phyloP scores from a whole-genome alignment of 257 asterid genomes.

The Jacaranda mimosifolia region DNA sequence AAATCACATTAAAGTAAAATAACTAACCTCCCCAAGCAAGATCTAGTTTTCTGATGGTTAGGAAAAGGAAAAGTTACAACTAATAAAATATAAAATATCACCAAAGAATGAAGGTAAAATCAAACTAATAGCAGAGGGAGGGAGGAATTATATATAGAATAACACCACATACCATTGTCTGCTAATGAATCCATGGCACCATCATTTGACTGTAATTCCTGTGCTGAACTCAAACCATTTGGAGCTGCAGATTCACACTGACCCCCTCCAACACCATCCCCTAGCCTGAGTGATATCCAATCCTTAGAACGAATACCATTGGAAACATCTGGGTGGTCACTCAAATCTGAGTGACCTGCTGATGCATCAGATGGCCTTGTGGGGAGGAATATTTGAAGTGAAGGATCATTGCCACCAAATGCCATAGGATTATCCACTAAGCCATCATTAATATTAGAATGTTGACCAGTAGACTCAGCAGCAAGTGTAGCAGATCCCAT shows the following conservation, averaged over 20 bases:
- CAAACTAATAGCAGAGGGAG: not conserved
- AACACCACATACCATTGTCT: slow-evolving; percentile 58
- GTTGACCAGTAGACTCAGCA: slow-evolving; percentile 55
- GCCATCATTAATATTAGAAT: slow-evolving; percentile 57
- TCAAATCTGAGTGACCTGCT: slow-evolving; percentile 56
- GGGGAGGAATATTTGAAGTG: slow-evolving; percentile 94
- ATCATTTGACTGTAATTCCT: slow-evolving; percentile 58
- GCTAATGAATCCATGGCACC: slow-evolving; percentile 65
- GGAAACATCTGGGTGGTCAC: slow-evolving; percentile 65
- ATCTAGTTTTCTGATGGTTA: too few species aligned
- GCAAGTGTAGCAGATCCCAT: slow-evolving; percentile 64
- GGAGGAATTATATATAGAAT: not conserved
- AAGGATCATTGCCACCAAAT: slow-evolving; percentile 75
- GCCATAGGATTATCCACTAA: slow-evolving; percentile 80
- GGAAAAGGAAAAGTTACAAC: too few species aligned
- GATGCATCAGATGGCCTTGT: slow-evolving; percentile 78
- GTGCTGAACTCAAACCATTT: slow-evolving; percentile 57
- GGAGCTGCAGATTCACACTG: slow-evolving; percentile 53
- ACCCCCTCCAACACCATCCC: slow-evolving; percentile 65
- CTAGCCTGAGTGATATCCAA: slow-evolving; percentile 91
- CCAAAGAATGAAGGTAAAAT: not conserved
- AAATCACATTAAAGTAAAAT: slow-evolving; percentile 22
- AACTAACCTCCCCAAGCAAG: slow-evolving; percentile 6
- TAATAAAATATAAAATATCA: too few species aligned
- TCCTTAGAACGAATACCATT: slow-evolving; percentile 79